phyloP scores from a whole-genome alignment of 768 basidiomycete species.

The Rhodocollybia butyracea region DNA sequence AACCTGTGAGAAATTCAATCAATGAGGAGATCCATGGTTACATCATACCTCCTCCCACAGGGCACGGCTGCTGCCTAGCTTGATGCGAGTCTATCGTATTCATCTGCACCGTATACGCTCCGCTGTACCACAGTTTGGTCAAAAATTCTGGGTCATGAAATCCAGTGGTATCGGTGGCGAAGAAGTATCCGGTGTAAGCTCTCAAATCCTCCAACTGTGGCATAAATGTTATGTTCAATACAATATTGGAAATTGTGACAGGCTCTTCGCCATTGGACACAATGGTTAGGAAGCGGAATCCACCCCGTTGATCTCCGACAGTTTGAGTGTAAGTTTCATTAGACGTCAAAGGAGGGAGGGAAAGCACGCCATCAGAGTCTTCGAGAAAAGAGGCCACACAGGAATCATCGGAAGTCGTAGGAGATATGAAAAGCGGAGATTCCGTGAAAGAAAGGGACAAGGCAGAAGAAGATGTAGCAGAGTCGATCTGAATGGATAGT shows the following conservation, averaged over 20 bases:
- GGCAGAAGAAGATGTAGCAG: constrained; percentile 21
- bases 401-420: constrained; percentile 39
- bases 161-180: constrained; percentile 33
- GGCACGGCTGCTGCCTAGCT: constrained; percentile 31
- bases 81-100: constrained; percentile 42
- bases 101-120: constrained; percentile 60
- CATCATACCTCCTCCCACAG: constrained; percentile 16
- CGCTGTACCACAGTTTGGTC: constrained; percentile 59
- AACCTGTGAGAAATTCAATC: no score
- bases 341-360: constrained; percentile 24
- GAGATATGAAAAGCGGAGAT: constrained; percentile 44
- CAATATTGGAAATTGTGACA: constrained; percentile 44
- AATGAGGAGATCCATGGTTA: no score
- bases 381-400: constrained; percentile 21
- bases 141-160: constrained; percentile 46
- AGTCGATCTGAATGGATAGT: constrained; percentile 9
- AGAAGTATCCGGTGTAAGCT: constrained; percentile 53
- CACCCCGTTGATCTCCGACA: constrained; percentile 40
- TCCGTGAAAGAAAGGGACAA: constrained; percentile 50
- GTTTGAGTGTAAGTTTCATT: constrained; percentile 31
- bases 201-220: constrained; percentile 47
- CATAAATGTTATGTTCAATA: constrained; percentile 50
- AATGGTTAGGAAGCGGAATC: constrained; percentile 52
- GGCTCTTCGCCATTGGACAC: constrained; percentile 30
- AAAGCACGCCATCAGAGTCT: constrained; percentile 32